A percentile compares a stretch with the other conserved stretches of the same genome.
Evolutionary conservation across 1,284 basidiomycete species (phyloP).

Genomic region (Leccinum angustisporum): DNA sequence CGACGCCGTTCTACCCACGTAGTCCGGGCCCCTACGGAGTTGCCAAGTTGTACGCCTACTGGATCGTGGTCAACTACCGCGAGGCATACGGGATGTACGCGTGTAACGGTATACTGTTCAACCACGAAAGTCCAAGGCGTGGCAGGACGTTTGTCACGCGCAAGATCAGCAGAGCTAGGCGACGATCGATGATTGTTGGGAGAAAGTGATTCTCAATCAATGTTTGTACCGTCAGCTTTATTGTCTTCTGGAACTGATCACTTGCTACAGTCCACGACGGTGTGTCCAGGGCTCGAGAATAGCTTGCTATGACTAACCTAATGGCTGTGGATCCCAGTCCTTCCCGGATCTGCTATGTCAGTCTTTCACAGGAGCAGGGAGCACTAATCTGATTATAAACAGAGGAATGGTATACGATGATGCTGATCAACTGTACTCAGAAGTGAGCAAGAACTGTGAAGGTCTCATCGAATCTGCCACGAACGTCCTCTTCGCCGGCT

Average conservation of each 20-base stretch:
- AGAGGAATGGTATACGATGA: constrained; percentile 95
- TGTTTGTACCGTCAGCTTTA: constrained; percentile 48
- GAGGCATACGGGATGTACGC: constrained; percentile 93
- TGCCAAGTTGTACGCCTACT: constrained; percentile 86
- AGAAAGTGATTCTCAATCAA: constrained; percentile 89
- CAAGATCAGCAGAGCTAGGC: constrained; percentile 85
- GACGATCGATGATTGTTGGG: constrained; percentile 86
- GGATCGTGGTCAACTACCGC: constrained; percentile 90
- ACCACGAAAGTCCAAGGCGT: constrained; percentile 90
- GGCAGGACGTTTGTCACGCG: constrained; percentile 92
- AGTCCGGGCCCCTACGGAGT: constrained; percentile 77
- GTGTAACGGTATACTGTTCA: constrained; percentile 90
- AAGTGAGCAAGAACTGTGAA: constrained; percentile 69
- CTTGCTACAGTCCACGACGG: constrained; percentile 72
- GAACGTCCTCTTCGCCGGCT: constrained; percentile 64
- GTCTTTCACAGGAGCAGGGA: constrained; percentile 14
- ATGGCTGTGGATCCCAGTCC: constrained; percentile 47
- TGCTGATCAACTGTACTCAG: constrained; percentile 83
- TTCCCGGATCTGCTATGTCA: constrained; percentile 90
- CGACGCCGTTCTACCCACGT: constrained; percentile 91
- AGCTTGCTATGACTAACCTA: background rate
- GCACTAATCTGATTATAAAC: constrained; percentile 12
- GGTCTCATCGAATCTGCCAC: constrained; percentile 78
- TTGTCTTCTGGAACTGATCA: constrained; percentile 3
- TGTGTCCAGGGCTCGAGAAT: constrained; percentile 32